Evolutionary conservation across 805 yeast species (phyloP), one percentile per base, ranked within the genome.

Genomic region (Candida pini): DNA sequence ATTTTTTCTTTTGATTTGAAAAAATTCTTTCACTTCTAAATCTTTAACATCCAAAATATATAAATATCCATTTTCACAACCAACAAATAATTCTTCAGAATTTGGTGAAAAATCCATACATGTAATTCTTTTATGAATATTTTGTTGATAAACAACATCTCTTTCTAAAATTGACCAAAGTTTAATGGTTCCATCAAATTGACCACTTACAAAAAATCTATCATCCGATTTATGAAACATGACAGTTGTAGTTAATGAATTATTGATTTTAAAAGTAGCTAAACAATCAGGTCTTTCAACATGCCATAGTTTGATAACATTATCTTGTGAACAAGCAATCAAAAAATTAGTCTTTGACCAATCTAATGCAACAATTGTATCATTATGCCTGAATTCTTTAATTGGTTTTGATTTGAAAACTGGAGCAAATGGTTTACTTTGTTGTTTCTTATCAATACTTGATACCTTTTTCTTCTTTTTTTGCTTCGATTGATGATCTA

Each of bases 261-360:
- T 95, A n/a, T 77, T 71, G 52, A 86, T 89, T 9, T 58, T 54
- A 48, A 83, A 88, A 1, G 77, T 68, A 31, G 81, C 70, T 13
- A 89, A 61, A 33, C 86, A 76, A 12, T 64, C 68, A 2, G 59
- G 61, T 31, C 89, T 68, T 26, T 83, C 85, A 9, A 81, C 71
- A 55, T 89, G 94, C 96, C 97, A 89, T 30, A 89, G 61, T 43
- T 75, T 73, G 2, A 78, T 95, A 0, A 94, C 81, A 43, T 75
- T 71, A 58, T 89, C 97, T 81, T 84, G 82, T 2, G 95, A 82
- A 4, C 92, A 79, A 0, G 92, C 69, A 1, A 87, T 54, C 20
- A 90, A 54, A 47, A 89, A 89, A 53, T 81, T 81, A 58, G 87
- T 88, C 47, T 80, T 81, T 33, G 94, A 81, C 97, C 97, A 89